Percentiles rank a stretch among this genome's conserved stretches.
These are phyloP conservation scores for Cruciata laevipes DNA, from an alignment of 257 asterid species.

Conservation along the genomic window DNA sequence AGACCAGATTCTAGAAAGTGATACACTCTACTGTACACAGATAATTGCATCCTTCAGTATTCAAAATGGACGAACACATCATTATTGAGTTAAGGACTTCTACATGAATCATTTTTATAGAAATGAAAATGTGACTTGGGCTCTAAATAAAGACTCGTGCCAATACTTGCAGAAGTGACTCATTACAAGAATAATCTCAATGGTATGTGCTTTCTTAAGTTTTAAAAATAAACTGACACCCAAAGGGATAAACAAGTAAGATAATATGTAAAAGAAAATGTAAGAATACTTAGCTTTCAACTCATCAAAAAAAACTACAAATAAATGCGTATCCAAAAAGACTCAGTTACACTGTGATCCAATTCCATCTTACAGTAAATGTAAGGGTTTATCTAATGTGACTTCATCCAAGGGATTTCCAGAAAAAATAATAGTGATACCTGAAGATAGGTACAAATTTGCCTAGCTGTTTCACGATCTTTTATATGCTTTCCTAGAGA, in stretches of 20 bases:
- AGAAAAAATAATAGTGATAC: constrained; percentile 23
- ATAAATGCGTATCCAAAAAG: background rate
- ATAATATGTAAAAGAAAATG: background rate
- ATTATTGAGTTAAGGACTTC: background rate
- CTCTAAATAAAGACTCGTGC: background rate
- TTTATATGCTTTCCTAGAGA: constrained; percentile 83
- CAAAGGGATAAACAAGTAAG: too few relatives aligned
- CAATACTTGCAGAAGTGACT: background rate
- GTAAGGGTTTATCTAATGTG: background rate
- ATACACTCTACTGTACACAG: background rate
- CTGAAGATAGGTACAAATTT: constrained; percentile 73
- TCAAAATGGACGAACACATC: background rate
- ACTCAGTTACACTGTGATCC: background rate
- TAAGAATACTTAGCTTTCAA: background rate
- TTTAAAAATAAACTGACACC: background rate
- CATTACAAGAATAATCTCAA: background rate
- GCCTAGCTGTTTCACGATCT: constrained; percentile 78
- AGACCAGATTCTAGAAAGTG: background rate
- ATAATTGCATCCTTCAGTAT: background rate
- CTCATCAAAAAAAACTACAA: background rate
- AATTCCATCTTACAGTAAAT: background rate
- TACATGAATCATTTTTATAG: background rate
- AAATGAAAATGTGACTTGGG: background rate
- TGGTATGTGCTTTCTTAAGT: background rate
- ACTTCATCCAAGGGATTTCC: background rate